These are phyloP conservation scores for Chaetomidium leptoderma DNA, from an alignment of 495 filamentous ascomycete genomes.

Conservation along the genomic window DNA sequence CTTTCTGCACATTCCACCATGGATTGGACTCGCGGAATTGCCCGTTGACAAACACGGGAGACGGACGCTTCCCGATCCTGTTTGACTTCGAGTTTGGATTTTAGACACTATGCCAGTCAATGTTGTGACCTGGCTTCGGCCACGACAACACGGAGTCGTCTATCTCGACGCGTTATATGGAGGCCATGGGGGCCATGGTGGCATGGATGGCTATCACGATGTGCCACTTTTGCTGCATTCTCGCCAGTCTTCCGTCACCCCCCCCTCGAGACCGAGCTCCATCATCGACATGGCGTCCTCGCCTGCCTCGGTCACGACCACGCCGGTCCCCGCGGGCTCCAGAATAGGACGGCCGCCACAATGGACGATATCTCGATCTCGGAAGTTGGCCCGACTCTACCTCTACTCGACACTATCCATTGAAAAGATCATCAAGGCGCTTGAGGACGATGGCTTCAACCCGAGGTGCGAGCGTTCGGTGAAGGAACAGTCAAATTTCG, in stretches of 20 bases:
- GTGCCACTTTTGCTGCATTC: constrained; percentile 4
- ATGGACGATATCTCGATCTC: constrained; percentile 42
- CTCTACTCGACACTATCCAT: constrained; percentile 43
- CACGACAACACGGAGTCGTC: constrained; percentile 2
- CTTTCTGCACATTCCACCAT: constrained; percentile 4
- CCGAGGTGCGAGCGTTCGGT: constrained; percentile 29
- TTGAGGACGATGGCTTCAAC: constrained; percentile 42
- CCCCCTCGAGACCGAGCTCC: constrained; percentile 1
- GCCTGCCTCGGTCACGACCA: constrained; percentile 8
- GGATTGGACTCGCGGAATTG: constrained; percentile 14
- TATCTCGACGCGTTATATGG: constrained; percentile 7
- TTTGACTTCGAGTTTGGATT: no score
- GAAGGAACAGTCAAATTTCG: no score
- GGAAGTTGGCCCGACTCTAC: constrained; percentile 44
- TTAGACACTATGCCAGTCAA: constrained; percentile 16
- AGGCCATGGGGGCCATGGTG: background rate
- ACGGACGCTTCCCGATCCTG: background rate
- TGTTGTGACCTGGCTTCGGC: constrained; percentile 8
- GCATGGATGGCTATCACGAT: constrained; percentile 8
- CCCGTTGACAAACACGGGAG: constrained; percentile 12
- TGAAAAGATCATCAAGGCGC: constrained; percentile 41
- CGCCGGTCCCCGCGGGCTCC: constrained; percentile 23
- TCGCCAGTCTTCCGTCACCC: background rate
- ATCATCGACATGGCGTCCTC: constrained; percentile 22
- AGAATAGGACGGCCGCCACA: constrained; percentile 43